phyloP scores from a whole-genome alignment of 176 grass and related monocot species.

The Carex kokanica region DNA sequence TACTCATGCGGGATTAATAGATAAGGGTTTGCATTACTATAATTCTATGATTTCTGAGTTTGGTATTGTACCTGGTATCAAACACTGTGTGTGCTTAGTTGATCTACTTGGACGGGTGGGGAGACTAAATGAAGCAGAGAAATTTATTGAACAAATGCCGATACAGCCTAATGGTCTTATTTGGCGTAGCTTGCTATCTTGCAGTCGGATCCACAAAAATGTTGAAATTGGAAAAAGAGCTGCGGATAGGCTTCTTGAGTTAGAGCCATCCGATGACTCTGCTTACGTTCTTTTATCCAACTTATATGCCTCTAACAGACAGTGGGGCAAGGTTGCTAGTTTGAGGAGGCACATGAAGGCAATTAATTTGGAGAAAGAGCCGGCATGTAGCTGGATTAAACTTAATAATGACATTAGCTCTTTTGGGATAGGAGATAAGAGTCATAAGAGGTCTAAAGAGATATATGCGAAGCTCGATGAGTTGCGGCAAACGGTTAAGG shows the following conservation, averaged over 20 bases:
- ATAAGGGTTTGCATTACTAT: slow-evolving; percentile 68
- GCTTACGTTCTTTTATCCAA: slow-evolving; percentile 92
- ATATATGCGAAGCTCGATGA: slow-evolving; percentile 72
- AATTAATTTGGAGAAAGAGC: slow-evolving; percentile 81
- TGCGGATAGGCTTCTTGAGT: slow-evolving; percentile 60
- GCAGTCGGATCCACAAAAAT: slow-evolving; percentile 70
- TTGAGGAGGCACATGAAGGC: slow-evolving; percentile 80
- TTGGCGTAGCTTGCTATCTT: slow-evolving; percentile 84
- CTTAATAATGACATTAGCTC: slow-evolving; percentile 68
- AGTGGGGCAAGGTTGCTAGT: slow-evolving; percentile 70
- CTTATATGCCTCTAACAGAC: slow-evolving; percentile 63
- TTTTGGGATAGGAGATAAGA: slow-evolving; percentile 66
- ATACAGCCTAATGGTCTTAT: slow-evolving; percentile 67
- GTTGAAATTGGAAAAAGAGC: slow-evolving; percentile 69
- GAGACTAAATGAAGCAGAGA: slow-evolving; percentile 50
- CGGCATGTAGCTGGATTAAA: slow-evolving; percentile 91
- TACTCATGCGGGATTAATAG: slow-evolving; percentile 71
- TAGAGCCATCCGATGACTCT: slow-evolving; percentile 78
- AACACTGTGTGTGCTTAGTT: slow-evolving; percentile 87
- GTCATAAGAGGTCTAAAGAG: slow-evolving; percentile 39
- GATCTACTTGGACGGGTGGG: slow-evolving; percentile 77
- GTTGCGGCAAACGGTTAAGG: slow-evolving; percentile 49
- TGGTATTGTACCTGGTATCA: slow-evolving; percentile 64
- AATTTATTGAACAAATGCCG: slow-evolving; percentile 69
- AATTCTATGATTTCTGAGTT: slow-evolving; percentile 53